A percentile compares a stretch with the other conserved stretches of the same genome.
Evolutionary conservation across 495 filamentous ascomycete genomes (phyloP).

Genomic region (Penicillium paradoxum): DNA sequence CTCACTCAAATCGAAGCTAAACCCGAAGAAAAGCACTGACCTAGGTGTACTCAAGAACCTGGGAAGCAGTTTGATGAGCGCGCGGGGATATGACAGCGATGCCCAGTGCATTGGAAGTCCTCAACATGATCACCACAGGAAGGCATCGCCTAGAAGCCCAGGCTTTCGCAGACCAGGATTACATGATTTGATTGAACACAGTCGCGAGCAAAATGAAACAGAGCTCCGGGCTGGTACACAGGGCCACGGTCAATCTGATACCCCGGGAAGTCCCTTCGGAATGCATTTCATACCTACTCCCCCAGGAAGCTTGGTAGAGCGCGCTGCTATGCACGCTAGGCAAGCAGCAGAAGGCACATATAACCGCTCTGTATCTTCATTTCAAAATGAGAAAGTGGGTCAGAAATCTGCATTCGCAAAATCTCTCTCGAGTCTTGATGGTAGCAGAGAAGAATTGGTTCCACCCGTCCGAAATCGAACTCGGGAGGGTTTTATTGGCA

Average conservation of each 20-base stretch:
- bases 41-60: slow-evolving; percentile 16
- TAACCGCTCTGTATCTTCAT: neutral
- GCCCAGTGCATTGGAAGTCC: slow-evolving; percentile 38
- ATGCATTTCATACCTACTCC: slow-evolving; percentile 18
- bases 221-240: slow-evolving; percentile 7
- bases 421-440: slow-evolving; percentile 12
- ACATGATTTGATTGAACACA: slow-evolving; percentile 19
- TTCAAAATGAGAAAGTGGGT: neutral
- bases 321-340: neutral
- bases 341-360: neutral
- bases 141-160: slow-evolving; percentile 3
- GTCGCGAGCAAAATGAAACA: slow-evolving; percentile 14
- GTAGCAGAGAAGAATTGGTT: neutral
- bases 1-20: slow-evolving; percentile 17
- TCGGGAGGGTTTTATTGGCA: neutral
- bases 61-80: slow-evolving; percentile 38
- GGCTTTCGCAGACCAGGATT: slow-evolving; percentile 9
- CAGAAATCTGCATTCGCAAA: neutral
- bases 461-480: neutral
- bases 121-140: slow-evolving; percentile 9
- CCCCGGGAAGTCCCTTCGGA: slow-evolving; percentile 8
- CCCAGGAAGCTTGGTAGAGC: slow-evolving; percentile 1
- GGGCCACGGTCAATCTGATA: neutral
- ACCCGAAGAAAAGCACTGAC: neutral
- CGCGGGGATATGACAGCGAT: slow-evolving; percentile 44